phyloP scores from a whole-genome alignment of 2,329 filamentous ascomycete genomes.

The Didymella sp. region DNA sequence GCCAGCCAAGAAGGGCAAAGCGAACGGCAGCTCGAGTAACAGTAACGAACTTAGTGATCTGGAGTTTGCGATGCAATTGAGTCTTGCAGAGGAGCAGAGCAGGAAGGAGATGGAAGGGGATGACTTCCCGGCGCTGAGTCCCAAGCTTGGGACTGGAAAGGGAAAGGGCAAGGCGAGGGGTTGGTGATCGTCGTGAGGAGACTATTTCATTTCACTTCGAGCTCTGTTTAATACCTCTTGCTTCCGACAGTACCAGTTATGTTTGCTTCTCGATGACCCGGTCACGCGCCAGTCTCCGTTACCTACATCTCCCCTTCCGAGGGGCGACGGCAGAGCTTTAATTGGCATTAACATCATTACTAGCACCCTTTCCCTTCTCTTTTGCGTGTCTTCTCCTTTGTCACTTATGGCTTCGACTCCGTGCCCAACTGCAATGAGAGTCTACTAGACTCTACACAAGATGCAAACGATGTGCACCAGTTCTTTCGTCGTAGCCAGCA shows the following conservation, averaged over 20 bases:
- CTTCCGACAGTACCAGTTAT: not conserved
- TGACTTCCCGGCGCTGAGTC: conserved; percentile 40
- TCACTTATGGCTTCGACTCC: too few species aligned
- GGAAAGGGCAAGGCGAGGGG: conserved; percentile 42
- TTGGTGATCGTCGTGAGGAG: conserved; percentile 13
- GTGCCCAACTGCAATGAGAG: too few species aligned
- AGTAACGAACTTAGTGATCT: conserved; percentile 62
- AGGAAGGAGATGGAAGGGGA: conserved; percentile 44
- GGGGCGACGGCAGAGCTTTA: too few species aligned
- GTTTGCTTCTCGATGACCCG: not conserved
- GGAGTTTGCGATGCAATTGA: conserved; percentile 68
- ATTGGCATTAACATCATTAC: too few species aligned
- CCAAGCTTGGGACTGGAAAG: conserved; percentile 29
- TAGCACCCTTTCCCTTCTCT: too few species aligned
- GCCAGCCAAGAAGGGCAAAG: conserved; percentile 37
- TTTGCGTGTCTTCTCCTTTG: too few species aligned
- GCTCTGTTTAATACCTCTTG: conserved; percentile 5
- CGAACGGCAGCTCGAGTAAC: conserved; percentile 47
- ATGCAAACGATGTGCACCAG: not conserved
- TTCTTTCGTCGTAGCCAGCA: not conserved
- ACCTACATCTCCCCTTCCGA: too few species aligned
- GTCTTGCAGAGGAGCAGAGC: conserved; percentile 66
- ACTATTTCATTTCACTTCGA: not conserved
- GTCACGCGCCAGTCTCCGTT: not conserved
- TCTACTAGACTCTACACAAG: too few species aligned